These are phyloP conservation scores for Cadophora sp. DNA, from an alignment of 2,329 filamentous ascomycete genomes.

Conservation along the genomic window DNA sequence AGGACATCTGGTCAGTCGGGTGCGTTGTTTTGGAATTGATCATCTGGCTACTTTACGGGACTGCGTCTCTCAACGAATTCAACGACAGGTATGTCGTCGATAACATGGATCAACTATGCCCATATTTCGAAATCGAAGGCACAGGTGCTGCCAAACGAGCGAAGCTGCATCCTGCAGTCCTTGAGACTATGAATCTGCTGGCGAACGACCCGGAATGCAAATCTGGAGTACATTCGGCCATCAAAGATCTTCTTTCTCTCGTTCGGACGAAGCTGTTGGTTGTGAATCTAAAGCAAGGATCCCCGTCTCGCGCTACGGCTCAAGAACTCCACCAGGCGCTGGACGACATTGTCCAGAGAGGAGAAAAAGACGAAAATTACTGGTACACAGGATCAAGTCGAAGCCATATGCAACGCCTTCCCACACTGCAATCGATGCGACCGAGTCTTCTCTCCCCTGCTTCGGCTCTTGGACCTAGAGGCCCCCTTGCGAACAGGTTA, in stretches of 20 bases:
- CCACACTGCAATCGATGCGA: background rate
- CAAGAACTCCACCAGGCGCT: background rate
- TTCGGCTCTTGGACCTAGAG: background rate
- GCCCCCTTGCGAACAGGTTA: background rate
- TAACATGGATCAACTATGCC: background rate
- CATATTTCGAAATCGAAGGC: background rate
- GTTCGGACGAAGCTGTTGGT: constrained; percentile 2
- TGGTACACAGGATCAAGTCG: background rate
- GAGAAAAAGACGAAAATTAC: background rate
- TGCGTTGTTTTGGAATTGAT: constrained; percentile 7
- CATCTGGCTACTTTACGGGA: constrained; percentile 7
- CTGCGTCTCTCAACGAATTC: background rate
- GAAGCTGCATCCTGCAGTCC: background rate
- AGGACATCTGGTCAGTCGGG: background rate
- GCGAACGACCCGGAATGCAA: background rate
- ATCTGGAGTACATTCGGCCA: background rate
- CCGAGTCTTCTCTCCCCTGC: background rate
- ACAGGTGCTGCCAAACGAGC: background rate
- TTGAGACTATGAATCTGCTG: background rate
- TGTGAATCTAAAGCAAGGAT: background rate
- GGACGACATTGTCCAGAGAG: background rate
- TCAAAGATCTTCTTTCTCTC: background rate
- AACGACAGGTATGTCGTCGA: background rate
- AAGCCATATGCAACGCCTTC: background rate
- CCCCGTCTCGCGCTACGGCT: background rate